Base-by-base conservation (phyloP, 2,329 filamentous ascomycete species). In the Penicillium sp. region DNA sequence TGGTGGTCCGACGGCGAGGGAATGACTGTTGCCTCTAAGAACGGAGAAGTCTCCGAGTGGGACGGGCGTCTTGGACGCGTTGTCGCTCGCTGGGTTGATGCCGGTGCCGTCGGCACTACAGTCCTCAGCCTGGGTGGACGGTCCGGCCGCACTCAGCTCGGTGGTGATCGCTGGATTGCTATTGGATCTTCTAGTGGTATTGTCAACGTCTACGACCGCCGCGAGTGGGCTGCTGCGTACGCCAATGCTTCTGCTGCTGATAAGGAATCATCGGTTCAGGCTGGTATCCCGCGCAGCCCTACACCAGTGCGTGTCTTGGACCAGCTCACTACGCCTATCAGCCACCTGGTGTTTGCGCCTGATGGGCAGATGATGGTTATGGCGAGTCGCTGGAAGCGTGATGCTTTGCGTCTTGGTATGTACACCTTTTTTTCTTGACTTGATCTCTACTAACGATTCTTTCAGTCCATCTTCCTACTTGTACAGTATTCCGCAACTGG, bases 401-500 rank as follows among this genome's bases (percentile, higher is more conserved):
- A 97, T 75, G 90, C 92, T 0, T 76, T 99, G 71, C 83, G 89
- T 67, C 77, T 99, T 61, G 69, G 77, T 79, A 71, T 57, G 62
- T 59, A 45, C 24, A 49, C 40, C 9, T 22, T 39, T n/a, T 31
- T 24, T 38, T 32, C 9, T 9, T 24, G 9, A 36, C 13, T 29
- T 11, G 14, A n/a, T 42, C 29, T 36, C 39, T 47, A 34, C 52
- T 62, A 52, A 61, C 53, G 21, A 29, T 27, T 32, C 10, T 22
- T 47, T 24, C 61, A 77, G 91, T 93, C 31, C 94, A 99, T 73
- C 77, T 99, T 62, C 92, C 93, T 0, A 92, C 85, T 63, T 96
- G 92, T 72, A 96, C 92, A 1, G 90, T 97, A 18, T 99, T 94
- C 80, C 86, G 88, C 67, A 99, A 99, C 75, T 99, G 94, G 94